Percentiles rank a stretch among this genome's conserved stretches.
phyloP scores from a whole-genome alignment of 2,329 filamentous ascomycete species.

The Canariomyces notabilis region DNA sequence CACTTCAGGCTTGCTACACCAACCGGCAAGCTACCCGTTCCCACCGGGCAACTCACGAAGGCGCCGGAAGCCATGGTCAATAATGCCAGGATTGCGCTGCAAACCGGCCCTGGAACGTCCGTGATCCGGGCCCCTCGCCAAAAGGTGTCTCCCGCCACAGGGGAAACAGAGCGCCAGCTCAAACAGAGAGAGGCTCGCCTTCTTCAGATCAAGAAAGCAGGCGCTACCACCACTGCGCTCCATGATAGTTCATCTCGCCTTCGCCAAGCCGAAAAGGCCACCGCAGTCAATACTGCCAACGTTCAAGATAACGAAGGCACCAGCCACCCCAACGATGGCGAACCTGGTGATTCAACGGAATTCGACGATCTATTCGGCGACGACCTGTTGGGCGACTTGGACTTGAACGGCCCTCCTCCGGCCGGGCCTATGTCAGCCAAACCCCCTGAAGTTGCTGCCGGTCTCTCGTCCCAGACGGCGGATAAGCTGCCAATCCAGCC shows the following conservation, averaged over 20 bases:
- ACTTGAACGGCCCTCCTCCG: background rate
- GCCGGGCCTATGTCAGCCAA: background rate
- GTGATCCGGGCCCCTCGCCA: conserved; percentile 24
- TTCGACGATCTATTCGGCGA: conserved; percentile 23
- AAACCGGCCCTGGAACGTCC: conserved; percentile 28
- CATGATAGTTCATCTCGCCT: conserved; percentile 35
- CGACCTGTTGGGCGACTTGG: background rate
- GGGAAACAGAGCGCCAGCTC: conserved; percentile 23
- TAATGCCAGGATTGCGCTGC: conserved; percentile 43
- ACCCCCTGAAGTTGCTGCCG: background rate
- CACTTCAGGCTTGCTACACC: conserved; percentile 43
- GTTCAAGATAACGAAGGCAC: conserved; percentile 30
- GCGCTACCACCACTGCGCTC: background rate
- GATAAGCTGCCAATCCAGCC: background rate
- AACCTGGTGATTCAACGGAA: background rate
- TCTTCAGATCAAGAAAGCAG: conserved; percentile 30
- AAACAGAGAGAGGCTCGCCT: conserved; percentile 37
- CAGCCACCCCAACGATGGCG: conserved; percentile 19
- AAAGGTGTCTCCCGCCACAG: conserved; percentile 21
- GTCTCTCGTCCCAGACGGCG: background rate
- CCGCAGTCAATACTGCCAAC: conserved; percentile 25
- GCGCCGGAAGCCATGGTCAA: conserved; percentile 52
- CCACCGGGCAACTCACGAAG: conserved; percentile 38
- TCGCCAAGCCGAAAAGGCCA: conserved; percentile 28
- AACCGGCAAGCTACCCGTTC: conserved; percentile 31